Conservation (phyloP, 257 asterid species). For the Nicotiana attenuata region DNA sequence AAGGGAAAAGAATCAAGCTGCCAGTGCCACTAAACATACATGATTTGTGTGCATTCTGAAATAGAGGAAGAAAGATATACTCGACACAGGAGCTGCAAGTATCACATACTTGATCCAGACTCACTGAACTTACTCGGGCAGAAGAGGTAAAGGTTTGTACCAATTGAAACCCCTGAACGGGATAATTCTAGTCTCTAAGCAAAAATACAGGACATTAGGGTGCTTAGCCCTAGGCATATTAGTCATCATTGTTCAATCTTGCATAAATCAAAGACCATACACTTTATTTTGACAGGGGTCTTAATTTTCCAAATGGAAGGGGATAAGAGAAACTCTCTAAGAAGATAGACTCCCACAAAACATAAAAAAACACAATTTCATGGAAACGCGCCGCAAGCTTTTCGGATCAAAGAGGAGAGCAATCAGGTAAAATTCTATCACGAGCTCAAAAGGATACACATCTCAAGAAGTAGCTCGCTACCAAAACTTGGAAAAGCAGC, state of each 20-base stretch:
- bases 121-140: neutral
- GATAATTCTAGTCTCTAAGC: neutral
- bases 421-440: neutral
- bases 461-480: neutral
- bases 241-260: neutral
- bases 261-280: neutral
- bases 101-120: neutral
- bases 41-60: neutral
- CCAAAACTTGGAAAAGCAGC: neutral
- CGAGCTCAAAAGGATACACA: neutral
- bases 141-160: neutral
- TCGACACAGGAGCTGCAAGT: neutral
- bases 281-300: neutral
- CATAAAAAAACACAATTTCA: neutral
- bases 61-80: neutral
- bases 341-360: neutral
- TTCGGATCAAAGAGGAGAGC: neutral
- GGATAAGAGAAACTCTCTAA: neutral
- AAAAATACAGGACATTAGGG: neutral
- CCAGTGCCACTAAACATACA: neutral
- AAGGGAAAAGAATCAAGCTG: neutral
- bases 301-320: neutral
- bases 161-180: neutral
- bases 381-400: neutral
- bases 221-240: neutral